Base-by-base conservation (phyloP, 768 basidiomycete genomes). In the Tricholoma bakamatsutake region DNA sequence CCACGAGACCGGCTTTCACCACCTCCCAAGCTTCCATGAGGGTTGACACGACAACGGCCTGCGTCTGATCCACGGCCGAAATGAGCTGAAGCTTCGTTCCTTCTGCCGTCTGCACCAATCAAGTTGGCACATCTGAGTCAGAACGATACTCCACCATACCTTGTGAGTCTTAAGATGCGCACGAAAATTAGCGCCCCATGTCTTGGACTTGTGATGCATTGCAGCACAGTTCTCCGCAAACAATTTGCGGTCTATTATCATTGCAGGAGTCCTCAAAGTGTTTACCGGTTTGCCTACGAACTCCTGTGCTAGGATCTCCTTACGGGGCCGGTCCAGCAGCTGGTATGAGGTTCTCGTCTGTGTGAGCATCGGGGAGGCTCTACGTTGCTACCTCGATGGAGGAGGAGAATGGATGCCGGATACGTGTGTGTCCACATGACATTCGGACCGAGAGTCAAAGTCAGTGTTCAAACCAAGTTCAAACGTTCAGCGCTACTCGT, bases 111-210 rank as follows among this genome's bases (percentile, higher is more conserved):
- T 89, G 59, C 17, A 45, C 18, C 59, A 55, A 46, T 43, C 57
- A 30, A 57, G 30, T 62, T 47, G 57, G 18, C 12, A 51, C 45
- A 33, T 11, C 13, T 50, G 21, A 24, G 21, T 24, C 58, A 11
- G 24, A 39, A 21, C n/a, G 12, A 27, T n/a, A 17, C 8, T 30
- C 11, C 43, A 34, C 35, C 64, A 27, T 65, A 84, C 87, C 77
- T 90, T 90, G 66, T 90, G 88, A 0, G 87, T 88, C 71, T 94
- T 95, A 52, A 94, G 77, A 68, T 94, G 93, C 4, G 85, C 88
- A 48, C 92, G 76, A 68, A 94, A 93, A 8, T 64, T 73, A 13
- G 88, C 84, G 2, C 84, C 84, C 79, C 86, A 87, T 27, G 76
- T 74, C 53, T 75, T 76, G 12, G 88, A 82, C 40, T 81, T 83